Conservation (phyloP, 2,329 filamentous ascomycete genomes). For the Aspergillus calidoustus region DNA sequence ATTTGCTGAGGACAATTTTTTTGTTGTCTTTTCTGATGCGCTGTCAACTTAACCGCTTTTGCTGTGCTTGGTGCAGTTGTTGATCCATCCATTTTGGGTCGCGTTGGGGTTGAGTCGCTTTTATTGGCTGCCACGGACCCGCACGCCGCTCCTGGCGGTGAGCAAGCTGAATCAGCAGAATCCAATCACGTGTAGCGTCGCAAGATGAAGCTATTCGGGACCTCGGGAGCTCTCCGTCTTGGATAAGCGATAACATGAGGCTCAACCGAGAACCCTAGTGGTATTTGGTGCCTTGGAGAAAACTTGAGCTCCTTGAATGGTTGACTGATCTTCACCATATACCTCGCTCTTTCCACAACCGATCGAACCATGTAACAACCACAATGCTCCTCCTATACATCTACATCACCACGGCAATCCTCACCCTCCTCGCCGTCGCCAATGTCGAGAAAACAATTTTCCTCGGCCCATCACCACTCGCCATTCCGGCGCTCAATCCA, state of each 20-base stretch:
- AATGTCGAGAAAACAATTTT: slow-evolving; percentile 96
- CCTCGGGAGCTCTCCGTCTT: not conserved
- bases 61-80: slow-evolving; percentile 26
- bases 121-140: slow-evolving; percentile 34
- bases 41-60: slow-evolving; percentile 29
- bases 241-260: not conserved
- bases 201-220: slow-evolving; percentile 17
- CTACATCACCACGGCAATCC: slow-evolving; percentile 25
- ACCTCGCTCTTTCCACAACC: not conserved
- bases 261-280: not conserved
- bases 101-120: slow-evolving; percentile 29
- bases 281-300: not conserved
- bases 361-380: slow-evolving; percentile 5
- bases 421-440: slow-evolving; percentile 48
- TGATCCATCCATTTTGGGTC: slow-evolving; percentile 43
- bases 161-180: slow-evolving; percentile 28
- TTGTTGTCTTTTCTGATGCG: slow-evolving; percentile 36
- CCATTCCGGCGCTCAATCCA: slow-evolving; percentile 60
- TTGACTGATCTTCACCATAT: not conserved
- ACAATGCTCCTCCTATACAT: slow-evolving; percentile 24
- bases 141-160: slow-evolving; percentile 25
- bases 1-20: slow-evolving; percentile 51
- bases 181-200: slow-evolving; percentile 22
- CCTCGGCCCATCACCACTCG: slow-evolving; percentile 65
- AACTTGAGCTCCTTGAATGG: not conserved